These are phyloP conservation scores for Echinochloa phyllopogon DNA, from an alignment of 176 grass and related monocot genomes.

Conservation along the genomic window DNA sequence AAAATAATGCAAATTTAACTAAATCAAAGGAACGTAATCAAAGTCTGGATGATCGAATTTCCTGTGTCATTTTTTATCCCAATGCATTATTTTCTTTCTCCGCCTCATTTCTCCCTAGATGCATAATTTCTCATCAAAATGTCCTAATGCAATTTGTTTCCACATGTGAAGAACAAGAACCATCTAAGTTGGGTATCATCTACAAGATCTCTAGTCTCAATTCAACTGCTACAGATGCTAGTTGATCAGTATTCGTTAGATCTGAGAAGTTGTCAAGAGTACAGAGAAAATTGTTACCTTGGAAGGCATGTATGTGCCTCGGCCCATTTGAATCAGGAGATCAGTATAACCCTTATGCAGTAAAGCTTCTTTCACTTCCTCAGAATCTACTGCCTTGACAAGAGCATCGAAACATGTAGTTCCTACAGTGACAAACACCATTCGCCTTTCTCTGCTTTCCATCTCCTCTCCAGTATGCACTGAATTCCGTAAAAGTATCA, in stretches of 20 bases:
- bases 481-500: neutral
- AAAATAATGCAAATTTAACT: neutral
- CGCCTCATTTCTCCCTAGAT: neutral
- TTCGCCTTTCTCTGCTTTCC: slow-evolving; percentile 36
- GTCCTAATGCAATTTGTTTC: neutral
- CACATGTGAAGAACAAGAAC: neutral
- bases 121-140: neutral
- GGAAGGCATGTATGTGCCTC: slow-evolving; percentile 58
- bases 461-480: neutral
- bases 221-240: neutral
- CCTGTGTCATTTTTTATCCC: neutral
- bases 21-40: neutral
- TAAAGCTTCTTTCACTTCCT: slow-evolving; percentile 64
- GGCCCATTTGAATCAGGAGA: slow-evolving; percentile 75
- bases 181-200: neutral
- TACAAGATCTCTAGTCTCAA: neutral
- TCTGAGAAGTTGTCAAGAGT: neutral
- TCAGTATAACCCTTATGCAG: slow-evolving; percentile 60
- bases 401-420: slow-evolving; percentile 85
- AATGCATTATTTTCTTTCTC: neutral
- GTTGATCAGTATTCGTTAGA: neutral
- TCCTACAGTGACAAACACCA: slow-evolving; percentile 83
- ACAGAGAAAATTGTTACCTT: slow-evolving; percentile 47
- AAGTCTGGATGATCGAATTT: neutral
- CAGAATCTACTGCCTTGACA: slow-evolving; percentile 62